Evolutionary conservation across 306 rosid species (phyloP).

Genomic region (Castanopsis chinensis): DNA sequence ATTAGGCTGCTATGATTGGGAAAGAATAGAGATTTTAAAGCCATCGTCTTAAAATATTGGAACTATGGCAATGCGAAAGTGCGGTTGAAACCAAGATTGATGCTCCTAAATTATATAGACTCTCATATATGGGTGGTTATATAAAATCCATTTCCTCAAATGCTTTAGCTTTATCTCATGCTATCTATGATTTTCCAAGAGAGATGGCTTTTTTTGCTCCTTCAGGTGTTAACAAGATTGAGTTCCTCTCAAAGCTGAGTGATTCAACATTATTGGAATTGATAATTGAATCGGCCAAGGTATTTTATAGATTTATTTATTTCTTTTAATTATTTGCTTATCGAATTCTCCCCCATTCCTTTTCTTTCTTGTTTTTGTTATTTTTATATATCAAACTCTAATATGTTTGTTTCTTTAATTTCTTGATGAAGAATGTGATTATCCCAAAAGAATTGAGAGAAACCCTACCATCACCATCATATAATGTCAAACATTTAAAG

Average conservation of each 20-base stretch:
- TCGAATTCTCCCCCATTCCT: not conserved
- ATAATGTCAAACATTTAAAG: constrained; percentile 9
- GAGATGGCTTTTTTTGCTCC: not conserved
- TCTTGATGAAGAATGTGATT: not conserved
- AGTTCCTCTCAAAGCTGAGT: constrained; percentile 1
- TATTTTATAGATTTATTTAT: not conserved
- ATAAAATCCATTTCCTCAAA: not conserved
- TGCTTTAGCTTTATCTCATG: not conserved
- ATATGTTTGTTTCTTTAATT: not conserved
- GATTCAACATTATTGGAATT: not conserved
- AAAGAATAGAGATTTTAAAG: constrained; percentile 27
- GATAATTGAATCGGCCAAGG: not conserved
- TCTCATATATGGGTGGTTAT: not conserved
- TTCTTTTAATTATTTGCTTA: not conserved
- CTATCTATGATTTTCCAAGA: not conserved
- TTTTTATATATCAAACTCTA: not conserved
- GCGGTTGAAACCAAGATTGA: constrained; percentile 20
- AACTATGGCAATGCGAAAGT: constrained; percentile 1
- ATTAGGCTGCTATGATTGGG: constrained; percentile 9
- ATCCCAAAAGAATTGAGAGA: constrained; percentile 12
- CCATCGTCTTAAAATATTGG: constrained; percentile 13
- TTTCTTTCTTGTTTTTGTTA: not conserved
- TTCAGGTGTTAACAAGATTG: constrained; percentile 1
- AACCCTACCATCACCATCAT: constrained; percentile 6
- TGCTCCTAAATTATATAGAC: constrained; percentile 22